Conservation (phyloP, 176 grass and related monocot species). For the Luzula sylvatica region DNA sequence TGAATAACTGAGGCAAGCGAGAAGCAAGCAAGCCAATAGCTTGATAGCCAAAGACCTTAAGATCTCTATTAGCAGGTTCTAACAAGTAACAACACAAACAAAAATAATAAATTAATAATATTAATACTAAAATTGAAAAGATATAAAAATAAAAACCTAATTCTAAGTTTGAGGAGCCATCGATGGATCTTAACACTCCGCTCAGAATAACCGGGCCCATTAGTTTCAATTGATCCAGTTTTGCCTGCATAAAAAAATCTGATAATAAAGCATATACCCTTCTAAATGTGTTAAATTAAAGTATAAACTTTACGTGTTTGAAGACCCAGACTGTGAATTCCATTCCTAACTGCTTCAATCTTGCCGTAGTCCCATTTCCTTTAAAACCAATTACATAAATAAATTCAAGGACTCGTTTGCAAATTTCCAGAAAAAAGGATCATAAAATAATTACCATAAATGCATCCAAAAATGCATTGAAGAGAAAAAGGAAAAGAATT, state of each 20-base stretch:
- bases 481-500: constrained; percentile 84
- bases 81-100: constrained; percentile 8
- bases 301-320: constrained; percentile 71
- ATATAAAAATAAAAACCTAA: constrained; percentile 40
- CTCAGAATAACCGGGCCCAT: constrained; percentile 84
- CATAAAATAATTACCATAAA: constrained; percentile 48
- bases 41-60: constrained; percentile 90
- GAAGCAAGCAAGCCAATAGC: constrained; percentile 87
- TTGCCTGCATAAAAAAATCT: constrained; percentile 43
- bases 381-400: constrained; percentile 2
- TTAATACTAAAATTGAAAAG: constrained; percentile 16
- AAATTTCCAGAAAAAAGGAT: not conserved
- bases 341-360: constrained; percentile 92
- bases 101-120: constrained; percentile 7
- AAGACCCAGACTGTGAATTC: constrained; percentile 98
- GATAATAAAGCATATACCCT: not conserved
- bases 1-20: constrained; percentile 95
- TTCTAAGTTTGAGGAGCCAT: constrained; percentile 63
- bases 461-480: constrained; percentile 85
- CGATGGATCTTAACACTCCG: constrained; percentile 87
- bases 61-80: constrained; percentile 49
- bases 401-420: constrained; percentile 16
- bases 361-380: constrained; percentile 80
- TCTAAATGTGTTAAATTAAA: not conserved
- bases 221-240: constrained; percentile 66